Evolutionary conservation across 139 green algal species (phyloP), one percentile per base, ranked within the genome.

Genomic region (Astrephomene gubernaculifera): DNA sequence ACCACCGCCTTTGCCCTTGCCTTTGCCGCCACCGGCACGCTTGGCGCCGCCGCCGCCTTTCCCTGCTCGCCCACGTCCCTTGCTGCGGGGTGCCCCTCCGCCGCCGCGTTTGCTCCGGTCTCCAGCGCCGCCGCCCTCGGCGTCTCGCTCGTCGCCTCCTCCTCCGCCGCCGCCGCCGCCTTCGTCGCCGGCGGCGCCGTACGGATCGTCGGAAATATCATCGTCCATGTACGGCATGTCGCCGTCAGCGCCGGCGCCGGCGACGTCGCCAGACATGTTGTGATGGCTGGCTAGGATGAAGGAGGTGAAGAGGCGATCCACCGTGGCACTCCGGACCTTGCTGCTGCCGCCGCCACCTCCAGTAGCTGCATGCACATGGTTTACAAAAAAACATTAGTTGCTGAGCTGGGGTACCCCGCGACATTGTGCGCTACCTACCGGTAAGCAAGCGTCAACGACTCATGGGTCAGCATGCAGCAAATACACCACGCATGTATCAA

Each of bases 301-400:
- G n/a, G 39, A 61, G 9, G 60, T 83, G 38, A 73, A 83, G 9
- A 83, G 17, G 0, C 76, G 60, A n/a, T 83, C 76, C 1, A 83
- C 60, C 5, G 29, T 35, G 14, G 76, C 76, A 1, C 0, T 73
- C n/a, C 76, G 76, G 5, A 17, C 12, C 38, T 36, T 71, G 39
- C 75, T 39, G 27, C 38, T 33, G 7, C 60, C 57, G 57, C 57
- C 57, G 27, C 38, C 76, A 17, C 38, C 67, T 31, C 22, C 38
- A 57, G 49, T 12, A 57, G 57, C 21, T n/a, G 12, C 57, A n/a
- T 24, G 21, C 14, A 5, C 21, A 65, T 19, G 17, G 5, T 5
- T 8, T 65, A 8, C 21, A 65, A 5, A n/a, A 8, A 65, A n/a
- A 19, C 14, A 19, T 5, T 24, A 24, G 12, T 65, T 33, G n/a